These are phyloP conservation scores for Talaromyces amestolkiae DNA, from an alignment of 2,329 filamentous ascomycete genomes.

Conservation along the genomic window DNA sequence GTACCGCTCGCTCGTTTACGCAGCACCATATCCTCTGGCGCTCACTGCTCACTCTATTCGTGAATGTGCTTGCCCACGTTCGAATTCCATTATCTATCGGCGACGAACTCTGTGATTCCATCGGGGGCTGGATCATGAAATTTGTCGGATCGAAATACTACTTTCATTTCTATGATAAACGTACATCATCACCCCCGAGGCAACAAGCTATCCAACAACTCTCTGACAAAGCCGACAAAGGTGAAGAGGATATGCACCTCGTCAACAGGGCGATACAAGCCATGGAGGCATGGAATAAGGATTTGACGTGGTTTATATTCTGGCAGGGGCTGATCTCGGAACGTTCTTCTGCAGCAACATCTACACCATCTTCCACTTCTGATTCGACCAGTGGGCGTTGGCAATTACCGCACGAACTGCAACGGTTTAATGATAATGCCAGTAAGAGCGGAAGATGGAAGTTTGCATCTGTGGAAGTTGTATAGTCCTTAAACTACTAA, in stretches of 20 bases:
- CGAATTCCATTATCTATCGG: slow-evolving; percentile 40
- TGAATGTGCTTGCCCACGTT: slow-evolving; percentile 40
- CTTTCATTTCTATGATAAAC: not conserved
- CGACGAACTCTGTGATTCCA: slow-evolving; percentile 41
- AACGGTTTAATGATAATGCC: slow-evolving; percentile 26
- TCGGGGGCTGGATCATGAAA: slow-evolving; percentile 36
- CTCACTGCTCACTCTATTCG: slow-evolving; percentile 38
- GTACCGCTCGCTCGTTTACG: slow-evolving; percentile 34
- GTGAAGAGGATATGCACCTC: slow-evolving; percentile 20
- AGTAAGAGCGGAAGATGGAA: slow-evolving; percentile 31
- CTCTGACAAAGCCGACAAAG: slow-evolving; percentile 20
- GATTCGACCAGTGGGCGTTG: not conserved
- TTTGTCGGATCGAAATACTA: slow-evolving; percentile 37
- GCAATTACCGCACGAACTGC: slow-evolving; percentile 21
- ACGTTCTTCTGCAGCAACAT: not conserved
- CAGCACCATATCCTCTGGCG: slow-evolving; percentile 41
- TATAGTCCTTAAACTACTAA: not conserved
- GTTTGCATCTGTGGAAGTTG: slow-evolving; percentile 34
- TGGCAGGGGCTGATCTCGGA: slow-evolving; percentile 22
- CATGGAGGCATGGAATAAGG: slow-evolving; percentile 44
- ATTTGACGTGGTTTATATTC: slow-evolving; percentile 44
- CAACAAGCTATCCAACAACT: not conserved
- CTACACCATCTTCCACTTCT: not conserved
- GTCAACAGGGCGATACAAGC: slow-evolving; percentile 35
- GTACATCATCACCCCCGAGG: not conserved